Evolutionary conservation across 164 flowering plant genomes (phyloP), one percentile per base, ranked within the genome.

Genomic region (Brasenia schreberi): DNA sequence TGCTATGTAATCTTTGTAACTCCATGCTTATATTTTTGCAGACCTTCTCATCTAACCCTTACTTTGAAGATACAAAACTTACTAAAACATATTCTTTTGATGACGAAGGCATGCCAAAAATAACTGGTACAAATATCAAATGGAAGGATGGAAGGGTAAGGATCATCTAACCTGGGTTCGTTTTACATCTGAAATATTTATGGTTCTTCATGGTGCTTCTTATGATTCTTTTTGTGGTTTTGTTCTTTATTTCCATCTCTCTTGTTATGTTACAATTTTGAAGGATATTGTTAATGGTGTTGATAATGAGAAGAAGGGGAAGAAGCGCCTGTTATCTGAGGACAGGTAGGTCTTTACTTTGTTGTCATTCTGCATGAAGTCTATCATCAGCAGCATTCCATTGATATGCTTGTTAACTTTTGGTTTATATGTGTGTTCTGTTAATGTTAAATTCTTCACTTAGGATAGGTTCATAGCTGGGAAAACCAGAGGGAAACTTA

Each of bases 61-160:
- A 70, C 61, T 83, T 81, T 73, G 83, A 81, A 67, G 77, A 83
- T 69, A 70, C 75, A 61, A 79, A 76, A 76, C 81, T 83, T 61
- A 75, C 73, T 23, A 83, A 81, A 71, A 69, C 80, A 5, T 76
- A 71, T 71, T 70, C 78, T 42, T 81, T 79, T 74, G 65, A 71
- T 19, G 82, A 81, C 27, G 84, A 83, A 53, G 87, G 82, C 45
- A 70, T 77, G 10, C 76, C 81, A 7, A 77, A 78, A 65, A 75
- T 81, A 60, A 70, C 79, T 27, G 84, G 79, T 63, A 81, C 84
- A 61, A 49, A 67, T 45, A 83, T 83, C 65, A 75, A 78, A 69
- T 83, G 87, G 87, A 83, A 79, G 69, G 82, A 76, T 64, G 84
- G 84, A 68, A 80, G 75, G 86, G 86, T 82, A 78, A 73, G 69